Conservation (phyloP, 805 yeast genomes). For the Blastobotrys robertii region DNA sequence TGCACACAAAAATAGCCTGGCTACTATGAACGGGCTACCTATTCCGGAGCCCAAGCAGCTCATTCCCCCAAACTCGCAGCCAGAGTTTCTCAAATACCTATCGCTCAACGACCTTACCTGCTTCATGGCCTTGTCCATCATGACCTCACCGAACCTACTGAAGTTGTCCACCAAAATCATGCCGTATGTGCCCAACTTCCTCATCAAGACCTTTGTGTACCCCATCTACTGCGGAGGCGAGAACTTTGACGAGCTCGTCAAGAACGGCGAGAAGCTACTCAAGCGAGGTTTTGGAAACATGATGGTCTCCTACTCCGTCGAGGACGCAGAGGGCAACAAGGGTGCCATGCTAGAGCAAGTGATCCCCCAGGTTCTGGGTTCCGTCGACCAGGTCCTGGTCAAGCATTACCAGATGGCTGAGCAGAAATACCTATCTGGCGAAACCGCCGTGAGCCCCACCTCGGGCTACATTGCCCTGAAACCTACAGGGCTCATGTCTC, state of each 20-base stretch:
- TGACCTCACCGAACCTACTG: slow-evolving; percentile 26
- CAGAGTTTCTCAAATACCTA: slow-evolving; percentile 16
- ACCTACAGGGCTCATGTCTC: slow-evolving; percentile 78
- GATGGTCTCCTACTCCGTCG: slow-evolving; percentile 93
- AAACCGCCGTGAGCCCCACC: slow-evolving; percentile 56
- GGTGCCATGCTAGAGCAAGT: slow-evolving; percentile 28
- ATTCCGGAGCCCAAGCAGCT: not conserved
- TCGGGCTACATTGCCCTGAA: slow-evolving; percentile 90
- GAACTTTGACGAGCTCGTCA: slow-evolving; percentile 53
- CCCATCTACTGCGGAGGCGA: slow-evolving; percentile 90
- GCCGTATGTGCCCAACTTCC: slow-evolving; percentile 46
- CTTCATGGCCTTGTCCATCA: slow-evolving; percentile 24
- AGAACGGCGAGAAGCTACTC: slow-evolving; percentile 58
- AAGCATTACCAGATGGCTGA: slow-evolving; percentile 39
- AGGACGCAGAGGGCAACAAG: slow-evolving; percentile 74
- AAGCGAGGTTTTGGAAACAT: slow-evolving; percentile 78
- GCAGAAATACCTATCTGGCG: slow-evolving; percentile 17
- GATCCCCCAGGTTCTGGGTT: slow-evolving; percentile 35
- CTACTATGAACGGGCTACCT: not conserved
- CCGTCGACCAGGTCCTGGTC: slow-evolving; percentile 59
- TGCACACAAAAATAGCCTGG: not conserved
- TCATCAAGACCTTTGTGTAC: slow-evolving; percentile 66
- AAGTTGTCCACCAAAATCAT: slow-evolving; percentile 24
- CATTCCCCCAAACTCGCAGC: slow-evolving; percentile 3
- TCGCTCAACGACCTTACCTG: slow-evolving; percentile 18